Base-by-base conservation (phyloP, 2,329 filamentous ascomycete species). In the Grosmannia serpens region DNA sequence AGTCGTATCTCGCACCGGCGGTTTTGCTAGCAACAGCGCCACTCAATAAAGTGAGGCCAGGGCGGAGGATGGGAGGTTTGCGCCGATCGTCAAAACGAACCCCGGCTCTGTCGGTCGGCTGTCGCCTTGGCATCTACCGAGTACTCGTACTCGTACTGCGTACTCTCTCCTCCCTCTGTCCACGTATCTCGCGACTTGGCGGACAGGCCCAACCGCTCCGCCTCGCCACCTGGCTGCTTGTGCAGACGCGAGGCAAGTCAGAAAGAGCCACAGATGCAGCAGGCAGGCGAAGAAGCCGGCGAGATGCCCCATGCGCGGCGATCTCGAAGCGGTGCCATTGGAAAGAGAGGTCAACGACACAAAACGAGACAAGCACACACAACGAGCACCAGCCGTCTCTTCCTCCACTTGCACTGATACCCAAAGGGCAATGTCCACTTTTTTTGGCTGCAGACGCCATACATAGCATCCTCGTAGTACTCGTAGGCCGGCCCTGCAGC, bases 381-480 rank as follows among this genome's bases (percentile, higher is more conserved):
- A 17, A 15, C 47, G 33, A 54, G 35, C 22, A 24, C 51, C 33
- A 54, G 52, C 22, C 35, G 15, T 27, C 22, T 41, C 22, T 38
- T 2, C 51, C 51, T 53, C 52, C 52, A 54, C 52, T 54, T 54
- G 52, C 29, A 27, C 52, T 54, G 52, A 41, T 26, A 54, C 52
- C 29, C 29, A 27, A 29, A 20, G 27, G 9, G 20, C 47, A 26
- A 50, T 52, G 17, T 52, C 50, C 50, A 52, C 50, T 52, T 52
- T 52, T 52, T 29, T 52, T 26, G 26, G 51, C 2, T 35, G 51
- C 29, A 53, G n/a, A 38, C 31, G 20, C 4, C 20, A 52, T 46
- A 46, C 20, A n/a, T n/a, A n/a, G n/a, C n/a, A n/a, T n/a, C n/a
- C n/a, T n/a, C n/a, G 41, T 6, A 44, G 41, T 4, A 33, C 17